Conservation (phyloP, 2,329 filamentous ascomycete genomes). For the Knufia petricola region DNA sequence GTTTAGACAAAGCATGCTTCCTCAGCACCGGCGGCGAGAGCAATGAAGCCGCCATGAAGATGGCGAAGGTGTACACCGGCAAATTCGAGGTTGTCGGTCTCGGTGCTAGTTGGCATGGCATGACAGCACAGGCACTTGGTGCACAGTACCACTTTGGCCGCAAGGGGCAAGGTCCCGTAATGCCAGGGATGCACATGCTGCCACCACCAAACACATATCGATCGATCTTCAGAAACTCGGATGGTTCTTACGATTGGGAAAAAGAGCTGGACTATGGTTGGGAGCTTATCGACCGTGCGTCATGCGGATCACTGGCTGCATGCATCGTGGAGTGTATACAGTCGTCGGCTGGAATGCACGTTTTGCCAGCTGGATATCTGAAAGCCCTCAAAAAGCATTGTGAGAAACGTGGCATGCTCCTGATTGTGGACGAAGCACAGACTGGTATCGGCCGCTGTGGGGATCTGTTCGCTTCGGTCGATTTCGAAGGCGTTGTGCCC, state of each 20-base stretch:
- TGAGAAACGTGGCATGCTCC: constrained; percentile 45
- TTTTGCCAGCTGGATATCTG: constrained; percentile 51
- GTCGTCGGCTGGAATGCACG: constrained; percentile 50
- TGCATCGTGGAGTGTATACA: constrained; percentile 55
- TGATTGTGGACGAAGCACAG: constrained; percentile 53
- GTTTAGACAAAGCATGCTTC: constrained; percentile 48
- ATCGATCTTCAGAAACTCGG: constrained; percentile 49
- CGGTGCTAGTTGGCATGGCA: constrained; percentile 51
- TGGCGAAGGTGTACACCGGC: constrained; percentile 55
- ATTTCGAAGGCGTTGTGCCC: constrained; percentile 46
- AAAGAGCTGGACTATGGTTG: constrained; percentile 55
- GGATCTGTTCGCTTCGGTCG: constrained; percentile 47
- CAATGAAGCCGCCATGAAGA: constrained; percentile 54
- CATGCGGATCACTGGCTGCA: constrained; percentile 52
- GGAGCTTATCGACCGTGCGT: constrained; percentile 50
- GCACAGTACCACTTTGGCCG: constrained; percentile 48
- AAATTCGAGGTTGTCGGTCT: constrained; percentile 57
- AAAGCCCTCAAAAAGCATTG: constrained; percentile 46
- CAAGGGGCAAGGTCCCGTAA: constrained; percentile 36
- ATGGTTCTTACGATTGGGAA: constrained; percentile 57
- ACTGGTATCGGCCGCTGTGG: constrained; percentile 49
- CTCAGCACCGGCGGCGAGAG: constrained; percentile 49
- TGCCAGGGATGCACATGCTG: constrained; percentile 50
- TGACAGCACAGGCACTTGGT: constrained; percentile 45
- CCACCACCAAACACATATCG: constrained; percentile 54